Evolutionary conservation across 2,329 filamentous ascomycete species (phyloP), one percentile per base, ranked within the genome.

Genomic region (Claviceps sorghi): DNA sequence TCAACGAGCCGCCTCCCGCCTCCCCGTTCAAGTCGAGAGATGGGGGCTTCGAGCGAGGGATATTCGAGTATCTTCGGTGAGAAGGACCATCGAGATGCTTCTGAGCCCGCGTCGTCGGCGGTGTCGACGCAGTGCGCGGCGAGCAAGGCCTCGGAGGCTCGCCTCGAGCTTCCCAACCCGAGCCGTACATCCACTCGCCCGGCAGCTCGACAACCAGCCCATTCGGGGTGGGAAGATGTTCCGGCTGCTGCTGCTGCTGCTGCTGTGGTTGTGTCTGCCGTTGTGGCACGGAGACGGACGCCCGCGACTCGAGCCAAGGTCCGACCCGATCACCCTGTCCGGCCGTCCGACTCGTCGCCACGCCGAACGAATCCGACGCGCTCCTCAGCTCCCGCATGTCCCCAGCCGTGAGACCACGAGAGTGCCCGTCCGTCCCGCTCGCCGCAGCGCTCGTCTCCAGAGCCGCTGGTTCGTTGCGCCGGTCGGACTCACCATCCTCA

Each of bases 341-440:
- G 4, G 58, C 51, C 19, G 57, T 55, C 43, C 56, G 56, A 17
- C 62, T 59, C 48, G 58, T 60, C 1, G 63, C 74, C 1, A 82
- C 64, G 13, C 80, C 79, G 2, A 83, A 65, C 1, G 79, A 82
- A 30, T 79, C 76, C 6, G 78, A 77, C 1, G 75, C 72, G 30
- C 72, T 73, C 15, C 76, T 74, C 54, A 83, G 65, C 54, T 78
- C 74, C 51, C 79, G 74, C 61, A 83, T 80, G 59, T 80, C 76
- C 40, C 71, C 74, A 8, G 76, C 76, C 0, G 79, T 80, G 29
- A 83, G 68, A 40, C 77, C 73, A 52, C 76, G 72, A 47, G 80
- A 65, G 48, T 67, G 72, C 54, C 72, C 74, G 43, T 67, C 63
- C 4, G 60, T 58, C 53, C 61, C 65, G 53, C 58, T 63, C 48